Conservation (phyloP, 495 filamentous ascomycete genomes). For the Lophiostoma macrostomum region DNA sequence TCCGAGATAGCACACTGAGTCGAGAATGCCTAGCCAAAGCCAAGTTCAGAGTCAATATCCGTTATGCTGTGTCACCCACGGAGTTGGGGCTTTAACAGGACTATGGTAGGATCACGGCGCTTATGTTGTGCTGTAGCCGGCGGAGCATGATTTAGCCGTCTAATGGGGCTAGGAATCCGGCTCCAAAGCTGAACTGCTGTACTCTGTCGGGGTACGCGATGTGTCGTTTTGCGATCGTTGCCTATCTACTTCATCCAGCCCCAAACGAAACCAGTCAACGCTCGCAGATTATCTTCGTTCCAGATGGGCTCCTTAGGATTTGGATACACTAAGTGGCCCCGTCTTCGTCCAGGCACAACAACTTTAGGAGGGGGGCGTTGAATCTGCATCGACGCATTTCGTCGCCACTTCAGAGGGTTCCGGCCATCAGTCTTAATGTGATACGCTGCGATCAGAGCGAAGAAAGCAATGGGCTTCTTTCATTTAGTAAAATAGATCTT, state of each 20-base stretch:
- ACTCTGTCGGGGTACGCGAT: too few species aligned
- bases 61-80: too few species aligned
- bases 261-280: slow-evolving; percentile 24
- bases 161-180: too few species aligned
- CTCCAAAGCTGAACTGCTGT: too few species aligned
- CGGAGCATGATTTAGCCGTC: too few species aligned
- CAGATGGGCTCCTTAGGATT: slow-evolving; percentile 27
- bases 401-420: slow-evolving; percentile 34
- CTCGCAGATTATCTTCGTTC: slow-evolving; percentile 28
- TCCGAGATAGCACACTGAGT: too few species aligned
- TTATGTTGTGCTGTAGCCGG: too few species aligned
- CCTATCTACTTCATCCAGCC: slow-evolving; percentile 27
- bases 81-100: too few species aligned
- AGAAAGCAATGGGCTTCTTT: slow-evolving; percentile 34
- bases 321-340: slow-evolving; percentile 23
- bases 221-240: not conserved
- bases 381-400: slow-evolving; percentile 33
- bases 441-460: slow-evolving; percentile 36
- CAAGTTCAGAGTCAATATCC: too few species aligned
- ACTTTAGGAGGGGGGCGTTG: slow-evolving; percentile 28
- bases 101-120: too few species aligned
- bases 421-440: slow-evolving; percentile 36
- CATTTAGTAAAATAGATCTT: not conserved
- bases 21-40: too few species aligned
- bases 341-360: slow-evolving; percentile 25